Conservation (phyloP, 257 asterid genomes). For the Avicennia marina region DNA sequence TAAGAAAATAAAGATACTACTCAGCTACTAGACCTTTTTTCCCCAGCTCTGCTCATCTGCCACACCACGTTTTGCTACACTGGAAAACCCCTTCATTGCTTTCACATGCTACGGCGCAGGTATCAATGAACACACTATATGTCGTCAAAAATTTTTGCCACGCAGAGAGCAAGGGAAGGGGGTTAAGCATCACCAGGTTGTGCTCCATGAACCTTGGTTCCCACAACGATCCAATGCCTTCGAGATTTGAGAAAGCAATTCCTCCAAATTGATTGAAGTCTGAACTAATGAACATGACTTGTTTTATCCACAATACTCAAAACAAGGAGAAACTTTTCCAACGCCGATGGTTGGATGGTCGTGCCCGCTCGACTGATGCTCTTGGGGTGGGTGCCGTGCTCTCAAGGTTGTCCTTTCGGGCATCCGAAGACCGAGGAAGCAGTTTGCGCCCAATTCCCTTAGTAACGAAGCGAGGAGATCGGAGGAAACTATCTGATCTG, state of each 20-base stretch:
- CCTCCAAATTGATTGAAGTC: not conserved
- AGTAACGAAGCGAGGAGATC: slow-evolving; percentile 55
- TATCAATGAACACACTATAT: not conserved
- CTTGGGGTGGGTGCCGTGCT: slow-evolving; percentile 63
- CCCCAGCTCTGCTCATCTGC: slow-evolving; percentile 19
- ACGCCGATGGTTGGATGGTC: slow-evolving; percentile 37
- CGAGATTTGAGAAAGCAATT: not conserved
- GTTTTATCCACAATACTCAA: slow-evolving; percentile 32
- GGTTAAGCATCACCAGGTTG: not conserved
- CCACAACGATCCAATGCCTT: not conserved
- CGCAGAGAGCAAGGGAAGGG: not conserved
- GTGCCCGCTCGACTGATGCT: slow-evolving; percentile 54
- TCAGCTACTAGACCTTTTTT: slow-evolving; percentile 23
- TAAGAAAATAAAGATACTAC: not conserved
- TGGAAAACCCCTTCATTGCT: too few relatives aligned
- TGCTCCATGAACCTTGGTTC: not conserved
- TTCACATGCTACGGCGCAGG: too few relatives aligned
- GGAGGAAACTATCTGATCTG: slow-evolving; percentile 55
- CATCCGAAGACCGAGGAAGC: slow-evolving; percentile 54
- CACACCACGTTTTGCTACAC: slow-evolving; percentile 10
- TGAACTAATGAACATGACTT: not conserved
- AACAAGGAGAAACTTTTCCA: slow-evolving; percentile 58
- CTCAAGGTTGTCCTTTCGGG: slow-evolving; percentile 43
- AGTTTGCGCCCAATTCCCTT: slow-evolving; percentile 47
- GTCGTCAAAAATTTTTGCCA: not conserved